These are phyloP conservation scores for Lobosporangium transversale DNA, from an alignment of 192 early-diverging fungal species.

Conservation along the genomic window DNA sequence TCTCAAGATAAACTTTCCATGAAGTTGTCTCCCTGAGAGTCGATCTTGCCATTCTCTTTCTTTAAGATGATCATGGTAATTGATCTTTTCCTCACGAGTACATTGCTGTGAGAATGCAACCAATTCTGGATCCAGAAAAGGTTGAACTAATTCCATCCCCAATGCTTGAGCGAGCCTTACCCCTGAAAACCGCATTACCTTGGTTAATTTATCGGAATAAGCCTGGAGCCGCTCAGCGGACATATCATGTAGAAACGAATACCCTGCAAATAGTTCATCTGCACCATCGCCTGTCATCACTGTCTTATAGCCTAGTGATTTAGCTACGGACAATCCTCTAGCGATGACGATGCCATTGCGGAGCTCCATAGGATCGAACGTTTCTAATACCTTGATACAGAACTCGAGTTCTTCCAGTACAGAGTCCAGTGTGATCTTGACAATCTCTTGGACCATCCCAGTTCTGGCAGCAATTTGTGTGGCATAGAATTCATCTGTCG, in stretches of 20 bases:
- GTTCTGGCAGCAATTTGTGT: conserved; percentile 56
- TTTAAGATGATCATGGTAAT: conserved; percentile 42
- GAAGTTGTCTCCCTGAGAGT: conserved; percentile 25
- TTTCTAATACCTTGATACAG: conserved; percentile 63
- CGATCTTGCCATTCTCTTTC: conserved; percentile 47
- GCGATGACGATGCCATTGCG: conserved; percentile 72
- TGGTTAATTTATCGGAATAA: conserved; percentile 62
- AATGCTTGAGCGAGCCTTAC: conserved; percentile 58
- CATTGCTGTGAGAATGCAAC: conserved; percentile 64
- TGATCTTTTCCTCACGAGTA: conserved; percentile 49
- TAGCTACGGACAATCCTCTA: conserved; percentile 55
- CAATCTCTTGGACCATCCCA: conserved; percentile 56
- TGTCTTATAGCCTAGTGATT: conserved; percentile 54
- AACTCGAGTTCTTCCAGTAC: conserved; percentile 57
- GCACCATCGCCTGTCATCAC: conserved; percentile 75
- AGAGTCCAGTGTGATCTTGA: conserved; percentile 57
- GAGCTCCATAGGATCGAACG: conserved; percentile 80
- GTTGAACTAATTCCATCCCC: conserved; percentile 58
- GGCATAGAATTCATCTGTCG: conserved; percentile 66
- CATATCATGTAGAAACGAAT: conserved; percentile 68
- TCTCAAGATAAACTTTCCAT: conserved; percentile 71
- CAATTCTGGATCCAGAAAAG: conserved; percentile 64
- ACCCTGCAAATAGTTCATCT: conserved; percentile 79
- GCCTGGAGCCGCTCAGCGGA: conserved; percentile 53
- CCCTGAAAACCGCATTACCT: conserved; percentile 63